Percentiles rank a stretch among this genome's conserved stretches.
These are phyloP conservation scores for Arxiozyma slooffiae DNA, from an alignment of 1,139 yeast genomes.

Conservation along the genomic window DNA sequence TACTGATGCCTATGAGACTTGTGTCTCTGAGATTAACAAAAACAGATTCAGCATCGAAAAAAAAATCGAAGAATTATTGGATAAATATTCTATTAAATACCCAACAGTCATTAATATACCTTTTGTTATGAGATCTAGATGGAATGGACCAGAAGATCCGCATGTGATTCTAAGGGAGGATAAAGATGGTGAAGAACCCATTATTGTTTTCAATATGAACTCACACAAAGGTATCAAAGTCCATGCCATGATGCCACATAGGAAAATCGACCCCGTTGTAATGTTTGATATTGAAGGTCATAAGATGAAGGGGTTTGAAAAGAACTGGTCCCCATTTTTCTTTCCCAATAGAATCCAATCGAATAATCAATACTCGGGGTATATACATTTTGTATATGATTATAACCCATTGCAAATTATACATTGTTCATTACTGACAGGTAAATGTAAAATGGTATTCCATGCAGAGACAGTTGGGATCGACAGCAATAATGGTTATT, in stretches of 20 bases:
- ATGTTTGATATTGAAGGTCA: slow-evolving; percentile 27
- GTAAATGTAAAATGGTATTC: slow-evolving; percentile 31
- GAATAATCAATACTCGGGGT: slow-evolving; percentile 25
- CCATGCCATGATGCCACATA: slow-evolving; percentile 31
- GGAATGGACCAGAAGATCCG: slow-evolving; percentile 44
- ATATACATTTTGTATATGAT: slow-evolving; percentile 37
- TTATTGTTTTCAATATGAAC: slow-evolving; percentile 40
- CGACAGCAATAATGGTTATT: slow-evolving; percentile 22
- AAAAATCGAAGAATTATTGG: slow-evolving; percentile 9
- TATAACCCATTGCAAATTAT: slow-evolving; percentile 39
- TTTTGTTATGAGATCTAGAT: slow-evolving; percentile 16
- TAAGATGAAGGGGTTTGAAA: slow-evolving; percentile 30
- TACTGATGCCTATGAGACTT: slow-evolving; percentile 5
- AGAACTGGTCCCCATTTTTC: slow-evolving; percentile 46
- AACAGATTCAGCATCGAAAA: slow-evolving; percentile 4
- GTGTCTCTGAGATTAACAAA: slow-evolving; percentile 7
- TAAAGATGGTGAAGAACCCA: slow-evolving; percentile 34
- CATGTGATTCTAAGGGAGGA: slow-evolving; percentile 32
- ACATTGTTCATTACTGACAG: slow-evolving; percentile 38
- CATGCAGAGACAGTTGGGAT: slow-evolving; percentile 9
- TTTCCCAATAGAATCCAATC: slow-evolving; percentile 21
- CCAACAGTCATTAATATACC: slow-evolving; percentile 15
- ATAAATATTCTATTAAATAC: slow-evolving; percentile 13
- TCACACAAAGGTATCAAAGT: slow-evolving; percentile 28
- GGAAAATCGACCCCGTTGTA: slow-evolving; percentile 29